Evolutionary conservation across 495 filamentous ascomycete genomes (phyloP), one percentile per base, ranked within the genome.

Genomic region (Astrocystis sublimbata): DNA sequence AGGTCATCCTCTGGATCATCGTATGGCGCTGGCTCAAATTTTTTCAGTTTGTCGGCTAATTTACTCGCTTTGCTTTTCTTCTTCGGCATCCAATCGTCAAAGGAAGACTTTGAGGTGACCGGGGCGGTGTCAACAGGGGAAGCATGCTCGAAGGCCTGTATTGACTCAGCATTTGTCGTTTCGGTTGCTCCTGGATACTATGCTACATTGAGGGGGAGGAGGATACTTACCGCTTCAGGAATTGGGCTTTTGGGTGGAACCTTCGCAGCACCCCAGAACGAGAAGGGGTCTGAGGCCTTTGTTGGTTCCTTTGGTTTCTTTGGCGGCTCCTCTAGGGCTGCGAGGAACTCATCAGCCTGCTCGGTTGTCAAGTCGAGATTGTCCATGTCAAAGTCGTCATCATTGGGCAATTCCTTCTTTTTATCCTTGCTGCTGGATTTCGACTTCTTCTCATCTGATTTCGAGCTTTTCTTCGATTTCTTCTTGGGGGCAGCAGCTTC

Each of bases 31-130:
- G 75, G 66, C 71, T 84, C 79, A 66, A 83, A 85, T 35, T 82
- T 78, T 68, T 75, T 79, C 36, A 84, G 73, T 57, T 75, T 76
- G 45, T 83, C 79, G 43, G 81, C 76, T 71, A 85, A 77, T 69
- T 81, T 85, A 52, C 76, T 73, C 46, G 71, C 68, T 70, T 80
- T 82, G 62, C 74, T 74, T 33, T 66, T 68, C 64, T 76, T 78
- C 49, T 62, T 75, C 58, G 72, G 68, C 67, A 73, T 72, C 60
- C 65, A 65, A 50, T 68, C 60, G 31, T 71, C 71, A 52, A 65
- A 62, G 24, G 60, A 55, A 19, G 64, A 36, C 38, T 71, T 71
- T 51, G 72, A 71, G 54, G 66, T 71, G 19, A 75, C 71, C 60
- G 73, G 70, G 62, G 64, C 64, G 58, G 71, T 68, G 42, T 31